A percentile compares a stretch with the other conserved stretches of the same genome.
Conservation (phyloP, 1,139 yeast species). For the Geotrichum histeridarum region DNA sequence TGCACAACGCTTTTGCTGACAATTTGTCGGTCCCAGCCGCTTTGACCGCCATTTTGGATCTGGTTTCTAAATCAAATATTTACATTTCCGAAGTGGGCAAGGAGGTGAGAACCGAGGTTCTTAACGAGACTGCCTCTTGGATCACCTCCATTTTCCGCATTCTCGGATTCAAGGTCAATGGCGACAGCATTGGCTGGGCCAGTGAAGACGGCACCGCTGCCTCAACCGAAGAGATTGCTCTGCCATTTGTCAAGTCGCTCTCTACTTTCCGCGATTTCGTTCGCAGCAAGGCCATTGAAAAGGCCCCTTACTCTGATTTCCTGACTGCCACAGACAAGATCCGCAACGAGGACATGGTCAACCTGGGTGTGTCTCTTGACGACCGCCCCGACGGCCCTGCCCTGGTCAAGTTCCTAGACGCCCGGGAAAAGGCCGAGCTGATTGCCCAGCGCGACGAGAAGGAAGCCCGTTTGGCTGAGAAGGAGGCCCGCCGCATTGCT, state of each 20-base stretch:
- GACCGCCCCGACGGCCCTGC: constrained; percentile 81
- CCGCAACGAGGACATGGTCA: constrained; percentile 60
- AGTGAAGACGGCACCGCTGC: constrained; percentile 34
- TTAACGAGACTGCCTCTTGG: constrained; percentile 61
- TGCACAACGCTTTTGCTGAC: constrained; percentile 79
- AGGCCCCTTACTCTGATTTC: constrained; percentile 51
- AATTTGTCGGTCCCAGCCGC: constrained; percentile 77
- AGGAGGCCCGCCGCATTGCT: constrained; percentile 40
- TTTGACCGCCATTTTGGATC: constrained; percentile 56
- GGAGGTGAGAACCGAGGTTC: constrained; percentile 59
- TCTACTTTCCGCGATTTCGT: constrained; percentile 78
- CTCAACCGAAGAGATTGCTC: constrained; percentile 55
- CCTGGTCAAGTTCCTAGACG: constrained; percentile 70
- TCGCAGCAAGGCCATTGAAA: constrained; percentile 65
- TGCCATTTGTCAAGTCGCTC: constrained; percentile 76
- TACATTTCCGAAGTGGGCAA: constrained; percentile 55
- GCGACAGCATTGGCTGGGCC: constrained; percentile 76
- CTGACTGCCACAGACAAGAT: constrained; percentile 55
- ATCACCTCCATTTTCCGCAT: constrained; percentile 63
- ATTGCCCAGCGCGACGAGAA: constrained; percentile 55
- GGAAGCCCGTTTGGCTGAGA: constrained; percentile 49
- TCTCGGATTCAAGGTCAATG: constrained; percentile 69
- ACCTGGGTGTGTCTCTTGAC: constrained; percentile 77
- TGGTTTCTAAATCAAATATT: constrained; percentile 65
- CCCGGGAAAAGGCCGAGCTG: constrained; percentile 62